Percentiles rank a stretch among this genome's conserved stretches.
Conservation (phyloP, 768 basidiomycete genomes). For the Sporobolomyces pararoseus region DNA sequence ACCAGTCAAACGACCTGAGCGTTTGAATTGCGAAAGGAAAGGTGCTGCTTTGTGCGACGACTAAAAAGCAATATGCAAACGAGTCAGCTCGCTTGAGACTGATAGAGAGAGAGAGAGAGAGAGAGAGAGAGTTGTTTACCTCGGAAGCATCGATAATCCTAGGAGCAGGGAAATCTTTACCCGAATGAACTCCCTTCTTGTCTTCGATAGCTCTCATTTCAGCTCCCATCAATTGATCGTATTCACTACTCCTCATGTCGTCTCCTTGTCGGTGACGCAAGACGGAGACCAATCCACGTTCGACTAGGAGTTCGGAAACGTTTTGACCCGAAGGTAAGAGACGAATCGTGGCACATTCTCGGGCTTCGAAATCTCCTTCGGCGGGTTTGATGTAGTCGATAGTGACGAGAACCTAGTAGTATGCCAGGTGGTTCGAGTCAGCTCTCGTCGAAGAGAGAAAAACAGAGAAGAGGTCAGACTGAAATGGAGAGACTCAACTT, state of each 20-base stretch:
- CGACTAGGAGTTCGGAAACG: slow-evolving; percentile 85
- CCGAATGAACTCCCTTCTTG: slow-evolving; percentile 78
- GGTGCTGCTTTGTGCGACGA: slow-evolving; percentile 50
- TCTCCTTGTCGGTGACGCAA: slow-evolving; percentile 88
- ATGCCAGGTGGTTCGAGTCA: background rate
- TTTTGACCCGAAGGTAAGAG: slow-evolving; percentile 52
- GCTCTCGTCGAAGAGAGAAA: slow-evolving; percentile 12
- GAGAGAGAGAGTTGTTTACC: slow-evolving; percentile 53
- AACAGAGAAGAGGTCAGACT: background rate
- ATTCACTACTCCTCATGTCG: slow-evolving; percentile 88
- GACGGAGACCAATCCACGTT: slow-evolving; percentile 83
- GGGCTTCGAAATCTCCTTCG: slow-evolving; percentile 89
- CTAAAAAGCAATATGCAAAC: too few relatives aligned
- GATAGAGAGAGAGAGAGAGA: too few relatives aligned
- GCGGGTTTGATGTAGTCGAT: slow-evolving; percentile 86
- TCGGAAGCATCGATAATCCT: slow-evolving; percentile 88
- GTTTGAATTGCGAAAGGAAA: slow-evolving; percentile 87
- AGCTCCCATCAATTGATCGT: slow-evolving; percentile 90
- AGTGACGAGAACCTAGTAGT: slow-evolving; percentile 49
- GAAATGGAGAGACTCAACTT: slow-evolving; percentile 55
- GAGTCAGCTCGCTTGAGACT: too few relatives aligned
- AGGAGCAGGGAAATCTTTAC: slow-evolving; percentile 75
- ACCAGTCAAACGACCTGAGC: slow-evolving; percentile 73
- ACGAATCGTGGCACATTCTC: slow-evolving; percentile 77
- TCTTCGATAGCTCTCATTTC: slow-evolving; percentile 67